Percentiles rank a stretch among this genome's conserved stretches.
phyloP scores from a whole-genome alignment of 306 rosid genomes.

The Acacia crassicarpa region DNA sequence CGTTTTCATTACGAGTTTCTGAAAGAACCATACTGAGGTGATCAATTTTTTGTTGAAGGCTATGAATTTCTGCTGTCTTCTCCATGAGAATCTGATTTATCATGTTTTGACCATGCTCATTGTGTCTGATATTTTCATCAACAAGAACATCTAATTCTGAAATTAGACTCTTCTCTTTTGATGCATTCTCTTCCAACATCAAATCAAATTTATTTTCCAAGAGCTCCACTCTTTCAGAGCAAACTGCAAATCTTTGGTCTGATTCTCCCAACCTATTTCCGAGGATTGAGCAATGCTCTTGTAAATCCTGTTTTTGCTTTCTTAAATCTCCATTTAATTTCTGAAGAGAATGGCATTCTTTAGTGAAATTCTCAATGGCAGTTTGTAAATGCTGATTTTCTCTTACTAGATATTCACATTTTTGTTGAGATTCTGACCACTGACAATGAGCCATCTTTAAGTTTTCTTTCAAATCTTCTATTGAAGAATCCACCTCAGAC shows the following conservation, averaged over 20 bases:
- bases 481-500: slow-evolving; percentile 41
- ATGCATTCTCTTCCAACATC: slow-evolving; percentile 44
- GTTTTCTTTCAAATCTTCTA: slow-evolving; percentile 39
- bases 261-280: slow-evolving; percentile 51
- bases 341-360: slow-evolving; percentile 36
- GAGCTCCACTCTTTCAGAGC: slow-evolving; percentile 44
- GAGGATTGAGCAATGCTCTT: slow-evolving; percentile 44
- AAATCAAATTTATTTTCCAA: slow-evolving; percentile 43
- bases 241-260: slow-evolving; percentile 37
- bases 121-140: slow-evolving; percentile 40
- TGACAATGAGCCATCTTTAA: slow-evolving; percentile 17
- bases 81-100: slow-evolving; percentile 48
- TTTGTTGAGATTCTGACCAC: slow-evolving; percentile 32
- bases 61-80: slow-evolving; percentile 51
- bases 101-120: slow-evolving; percentile 46
- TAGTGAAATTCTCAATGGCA: slow-evolving; percentile 7
- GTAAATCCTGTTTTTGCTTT: slow-evolving; percentile 43
- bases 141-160: slow-evolving; percentile 43
- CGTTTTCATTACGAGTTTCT: slow-evolving; percentile 45
- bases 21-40: slow-evolving; percentile 50
- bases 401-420: slow-evolving; percentile 36
- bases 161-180: slow-evolving; percentile 40
- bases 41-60: slow-evolving; percentile 46
- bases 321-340: slow-evolving; percentile 50
- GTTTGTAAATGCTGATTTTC: slow-evolving; percentile 35